Base-by-base conservation (phyloP, 495 filamentous ascomycete genomes). In the Usnea hakonensis region DNA sequence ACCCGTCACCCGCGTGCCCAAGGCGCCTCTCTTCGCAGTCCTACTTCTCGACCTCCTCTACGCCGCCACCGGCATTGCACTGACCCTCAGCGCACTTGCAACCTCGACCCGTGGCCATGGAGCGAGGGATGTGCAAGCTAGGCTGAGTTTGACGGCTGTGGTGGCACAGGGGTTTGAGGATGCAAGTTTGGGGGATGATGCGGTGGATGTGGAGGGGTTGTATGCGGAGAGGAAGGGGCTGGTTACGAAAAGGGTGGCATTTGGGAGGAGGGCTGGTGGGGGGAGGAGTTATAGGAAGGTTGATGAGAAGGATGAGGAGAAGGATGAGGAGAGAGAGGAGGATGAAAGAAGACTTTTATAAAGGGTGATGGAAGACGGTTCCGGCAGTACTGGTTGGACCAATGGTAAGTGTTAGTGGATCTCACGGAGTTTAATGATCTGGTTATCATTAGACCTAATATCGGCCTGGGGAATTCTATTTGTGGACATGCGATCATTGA, bases 131-230 rank as follows among this genome's bases (percentile, higher is more conserved):
- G 64, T 62, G 2, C 54, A 64, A 30, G 61, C 61, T 33, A 21
- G 64, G 21, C 55, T 66, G 11, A 65, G 63, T 55, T 19, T 46
- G n/a, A 37, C 40, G 28, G 61, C 63, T 10, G 37, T 66, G n/a
- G 64, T 66, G 55, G 64, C 62, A 13, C 63, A 66, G 38, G 60
- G 53, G 28, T 66, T 66, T 48, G 63, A 67, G 62, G 52, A 33
- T 55, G 54, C 64, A 6, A 36, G 33, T 7, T 43, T 65, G 55
- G 64, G 62, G 28, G 64, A 66, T 33, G 62, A 66, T 50, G 64
- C 64, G 8, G 44, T n/a, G 38, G n/a, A 54, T 35, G 61, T 66
- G n/a, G 55, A 65, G n/a, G 46, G 50, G 55, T 46, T 66, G 30
- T 66, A 58, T 46, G 64, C 65, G 9, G 65, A 67, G 28, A 37